A percentile compares a stretch with the other conserved stretches of the same genome.
Evolutionary conservation across 495 filamentous ascomycete genomes (phyloP).

Genomic region (Trichoderma gamsii): DNA sequence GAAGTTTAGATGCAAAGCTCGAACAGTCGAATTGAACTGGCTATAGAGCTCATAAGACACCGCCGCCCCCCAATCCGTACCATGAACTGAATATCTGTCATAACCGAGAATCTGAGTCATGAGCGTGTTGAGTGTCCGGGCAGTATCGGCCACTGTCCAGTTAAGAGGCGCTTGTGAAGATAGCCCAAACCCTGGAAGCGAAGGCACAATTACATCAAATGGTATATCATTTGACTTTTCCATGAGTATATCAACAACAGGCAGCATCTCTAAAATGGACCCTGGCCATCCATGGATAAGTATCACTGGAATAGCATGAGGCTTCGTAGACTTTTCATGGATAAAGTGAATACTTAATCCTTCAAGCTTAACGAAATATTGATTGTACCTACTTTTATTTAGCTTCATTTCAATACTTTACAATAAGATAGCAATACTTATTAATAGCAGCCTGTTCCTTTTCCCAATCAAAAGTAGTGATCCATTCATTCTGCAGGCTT

Average conservation of each 20-base stretch:
- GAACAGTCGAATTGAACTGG: slow-evolving; percentile 21
- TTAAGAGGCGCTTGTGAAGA: slow-evolving; percentile 14
- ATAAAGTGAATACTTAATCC: neutral
- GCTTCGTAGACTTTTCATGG: neutral
- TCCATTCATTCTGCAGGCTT: neutral
- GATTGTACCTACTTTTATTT: neutral
- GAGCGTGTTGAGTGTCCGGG: slow-evolving; percentile 15
- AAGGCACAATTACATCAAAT: slow-evolving; percentile 16
- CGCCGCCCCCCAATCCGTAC: slow-evolving; percentile 31
- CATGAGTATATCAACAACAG: neutral
- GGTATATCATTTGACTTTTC: neutral
- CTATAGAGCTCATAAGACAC: slow-evolving; percentile 24
- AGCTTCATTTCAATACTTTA: too few relatives aligned
- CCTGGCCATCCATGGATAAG: neutral
- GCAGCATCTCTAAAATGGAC: slow-evolving; percentile 19
- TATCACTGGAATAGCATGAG: neutral
- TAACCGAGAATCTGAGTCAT: slow-evolving; percentile 23
- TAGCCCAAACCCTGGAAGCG: slow-evolving; percentile 16
- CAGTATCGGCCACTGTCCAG: slow-evolving; percentile 18
- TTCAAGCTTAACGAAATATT: neutral
- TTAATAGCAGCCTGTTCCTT: slow-evolving; percentile 1
- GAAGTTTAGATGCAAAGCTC: slow-evolving; percentile 19
- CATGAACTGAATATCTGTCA: slow-evolving; percentile 25
- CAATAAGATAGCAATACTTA: too few relatives aligned
- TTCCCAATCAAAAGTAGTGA: neutral